Percentiles rank a stretch among this genome's conserved stretches.
These are phyloP conservation scores for Fusarium stilboides DNA, from an alignment of 2,329 filamentous ascomycete genomes.

Conservation along the genomic window DNA sequence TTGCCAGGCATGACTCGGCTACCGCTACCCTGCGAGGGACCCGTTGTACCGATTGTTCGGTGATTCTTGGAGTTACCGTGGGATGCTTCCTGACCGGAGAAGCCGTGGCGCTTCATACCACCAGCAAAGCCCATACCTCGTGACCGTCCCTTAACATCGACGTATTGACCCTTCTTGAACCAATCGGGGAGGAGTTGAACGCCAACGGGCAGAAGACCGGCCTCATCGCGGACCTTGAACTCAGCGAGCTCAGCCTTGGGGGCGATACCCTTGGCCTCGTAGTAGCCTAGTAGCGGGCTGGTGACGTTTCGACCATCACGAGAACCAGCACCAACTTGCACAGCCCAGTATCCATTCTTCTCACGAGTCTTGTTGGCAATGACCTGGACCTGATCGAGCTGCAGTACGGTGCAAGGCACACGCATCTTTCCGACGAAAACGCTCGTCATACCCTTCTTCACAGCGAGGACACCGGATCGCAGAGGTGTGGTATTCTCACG, in stretches of 20 bases:
- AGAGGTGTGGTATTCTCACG: constrained; percentile 72
- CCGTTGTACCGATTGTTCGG: constrained; percentile 90
- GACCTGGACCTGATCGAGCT: constrained; percentile 93
- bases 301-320: constrained; percentile 82
- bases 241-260: constrained; percentile 89
- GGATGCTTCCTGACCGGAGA: constrained; percentile 87
- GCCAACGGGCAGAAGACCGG: constrained; percentile 83
- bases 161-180: constrained; percentile 91
- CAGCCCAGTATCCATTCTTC: constrained; percentile 91
- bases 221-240: constrained; percentile 84
- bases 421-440: constrained; percentile 85
- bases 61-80: constrained; percentile 98
- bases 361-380: constrained; percentile 86
- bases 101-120: constrained; percentile 98
- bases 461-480: constrained; percentile 85
- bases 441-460: constrained; percentile 97
- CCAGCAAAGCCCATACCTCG: constrained; percentile 95
- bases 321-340: constrained; percentile 87
- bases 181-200: constrained; percentile 85
- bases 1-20: constrained; percentile 95
- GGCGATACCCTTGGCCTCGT: constrained; percentile 82
- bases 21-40: constrained; percentile 91
- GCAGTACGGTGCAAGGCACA: constrained; percentile 90
- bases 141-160: constrained; percentile 85
- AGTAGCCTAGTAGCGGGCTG: constrained; percentile 90